Conservation (phyloP, 148 eudicot species). For the Chenopodium suecicum region DNA sequence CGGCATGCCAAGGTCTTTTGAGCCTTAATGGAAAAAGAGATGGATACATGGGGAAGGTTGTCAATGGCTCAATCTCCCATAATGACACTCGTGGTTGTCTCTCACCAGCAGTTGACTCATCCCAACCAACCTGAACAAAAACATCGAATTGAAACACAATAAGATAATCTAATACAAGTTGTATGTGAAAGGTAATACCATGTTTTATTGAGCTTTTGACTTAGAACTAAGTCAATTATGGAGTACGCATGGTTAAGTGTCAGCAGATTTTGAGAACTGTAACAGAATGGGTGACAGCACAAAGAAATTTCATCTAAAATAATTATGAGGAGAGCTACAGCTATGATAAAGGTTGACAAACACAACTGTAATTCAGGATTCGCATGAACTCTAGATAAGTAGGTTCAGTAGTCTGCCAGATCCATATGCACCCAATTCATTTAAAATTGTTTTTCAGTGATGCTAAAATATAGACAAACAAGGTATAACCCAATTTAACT, state of each 20-base stretch:
- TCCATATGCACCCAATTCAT: neutral
- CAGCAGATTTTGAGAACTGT: neutral
- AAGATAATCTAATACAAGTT: slow-evolving; percentile 6
- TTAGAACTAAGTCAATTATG: neutral
- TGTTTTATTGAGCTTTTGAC: neutral
- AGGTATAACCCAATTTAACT: no score
- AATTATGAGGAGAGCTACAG: neutral
- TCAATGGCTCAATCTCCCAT: slow-evolving; percentile 98
- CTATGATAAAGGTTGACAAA: neutral
- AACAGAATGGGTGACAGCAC: neutral
- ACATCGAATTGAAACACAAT: slow-evolving; percentile 7
- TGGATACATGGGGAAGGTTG: slow-evolving; percentile 98
- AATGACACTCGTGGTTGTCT: slow-evolving; percentile 96
- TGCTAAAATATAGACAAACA: neutral
- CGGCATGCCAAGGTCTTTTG: slow-evolving; percentile 96
- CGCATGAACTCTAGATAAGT: neutral
- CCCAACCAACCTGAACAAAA: slow-evolving; percentile 90
- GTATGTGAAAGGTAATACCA: neutral
- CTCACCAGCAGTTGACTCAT: slow-evolving; percentile 97
- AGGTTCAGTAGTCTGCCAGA: neutral
- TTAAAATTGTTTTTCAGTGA: no score
- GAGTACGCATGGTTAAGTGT: neutral
- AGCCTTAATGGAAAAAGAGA: slow-evolving; percentile 91
- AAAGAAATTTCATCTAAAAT: neutral
- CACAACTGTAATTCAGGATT: neutral